Base-by-base conservation (phyloP, 164 flowering plant genomes). In the Piper longum region DNA sequence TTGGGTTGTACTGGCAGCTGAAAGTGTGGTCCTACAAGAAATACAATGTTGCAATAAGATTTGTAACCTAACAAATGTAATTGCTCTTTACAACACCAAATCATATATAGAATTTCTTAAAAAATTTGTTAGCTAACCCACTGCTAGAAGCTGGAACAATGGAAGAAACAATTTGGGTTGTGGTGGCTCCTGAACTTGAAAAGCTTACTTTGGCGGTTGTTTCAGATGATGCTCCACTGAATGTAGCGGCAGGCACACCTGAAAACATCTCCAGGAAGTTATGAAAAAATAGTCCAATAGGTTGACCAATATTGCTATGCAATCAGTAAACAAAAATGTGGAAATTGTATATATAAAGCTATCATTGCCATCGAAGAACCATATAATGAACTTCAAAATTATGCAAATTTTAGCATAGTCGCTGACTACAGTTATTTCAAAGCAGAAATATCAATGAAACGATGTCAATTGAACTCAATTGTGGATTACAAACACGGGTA, bases 81-180 rank as follows among this genome's bases (percentile, higher is more conserved):
- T 26, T 0, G 5, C 41, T 57, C 26, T 26, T 26, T 26, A 57
- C 8, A 57, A 41, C 41, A 12, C 42, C 11, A 36, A 57, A 0
- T 12, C 19, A 58, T 8, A 4, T 2, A 60, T n/a, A 40, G 5
- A 56, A 48, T 4, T 6, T 48, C 12, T 45, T 8, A 59, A 58
- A 41, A 42, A 41, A 41, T 19, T 26, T 54, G 14, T 2, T 48
- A 59, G 77, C 91, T 26, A 26, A 89, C 98, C 98, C 88, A 74
- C 86, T 76, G 74, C 81, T 83, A 36, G 85, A 75, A 67, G 91
- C 81, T 51, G 79, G 78, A 74, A 64, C 74, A 67, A 82, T 71
- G n/a, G 87, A 62, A 48, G 83, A 73, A 56, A 89, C 67, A 62
- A 84, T 67, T 70, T 87, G 95, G 64, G 80, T 69, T 55, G 82